Conservation (phyloP, 768 basidiomycete genomes). For the Cubamyces lactineus region DNA sequence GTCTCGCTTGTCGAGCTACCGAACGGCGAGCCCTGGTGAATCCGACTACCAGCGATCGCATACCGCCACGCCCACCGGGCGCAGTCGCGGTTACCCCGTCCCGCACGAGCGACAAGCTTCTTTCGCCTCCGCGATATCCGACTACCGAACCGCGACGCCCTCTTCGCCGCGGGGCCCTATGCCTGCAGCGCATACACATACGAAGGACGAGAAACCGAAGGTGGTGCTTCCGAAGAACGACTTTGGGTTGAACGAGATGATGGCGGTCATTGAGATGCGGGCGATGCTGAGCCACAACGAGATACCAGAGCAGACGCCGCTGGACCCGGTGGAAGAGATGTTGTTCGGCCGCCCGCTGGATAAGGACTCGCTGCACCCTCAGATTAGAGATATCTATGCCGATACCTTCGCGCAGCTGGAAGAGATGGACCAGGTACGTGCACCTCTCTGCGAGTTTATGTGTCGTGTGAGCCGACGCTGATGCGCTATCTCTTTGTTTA, state of each 20-base stretch:
- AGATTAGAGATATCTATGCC: constrained; percentile 70
- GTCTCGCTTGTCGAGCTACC: constrained; percentile 35
- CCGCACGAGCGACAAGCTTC: constrained; percentile 61
- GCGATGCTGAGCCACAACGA: constrained; percentile 42
- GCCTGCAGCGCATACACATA: constrained; percentile 2
- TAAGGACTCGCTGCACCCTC: constrained; percentile 66
- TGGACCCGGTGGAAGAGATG: constrained; percentile 72
- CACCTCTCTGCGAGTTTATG: constrained; percentile 11
- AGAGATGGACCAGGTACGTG: constrained; percentile 73
- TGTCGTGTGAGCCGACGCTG: neutral
- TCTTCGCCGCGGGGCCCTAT: constrained; percentile 21
- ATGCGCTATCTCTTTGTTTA: neutral
- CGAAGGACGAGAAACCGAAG: constrained; percentile 29
- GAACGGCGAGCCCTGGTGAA: constrained; percentile 34
- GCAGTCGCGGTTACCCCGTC: constrained; percentile 1
- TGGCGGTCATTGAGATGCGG: constrained; percentile 81
- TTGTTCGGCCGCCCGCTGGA: constrained; percentile 71
- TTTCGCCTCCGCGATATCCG: constrained; percentile 75
- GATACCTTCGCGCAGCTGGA: constrained; percentile 73
- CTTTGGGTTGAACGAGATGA: constrained; percentile 85
- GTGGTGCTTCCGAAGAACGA: constrained; percentile 71
- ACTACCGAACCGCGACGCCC: constrained; percentile 42
- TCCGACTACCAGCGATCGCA: constrained; percentile 25
- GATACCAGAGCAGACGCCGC: constrained; percentile 34
- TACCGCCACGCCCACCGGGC: constrained; percentile 45